Evolutionary conservation across 352 stramenopile species (phyloP), one percentile per base, ranked within the genome.

Genomic region (Aphanomyces invadans): DNA sequence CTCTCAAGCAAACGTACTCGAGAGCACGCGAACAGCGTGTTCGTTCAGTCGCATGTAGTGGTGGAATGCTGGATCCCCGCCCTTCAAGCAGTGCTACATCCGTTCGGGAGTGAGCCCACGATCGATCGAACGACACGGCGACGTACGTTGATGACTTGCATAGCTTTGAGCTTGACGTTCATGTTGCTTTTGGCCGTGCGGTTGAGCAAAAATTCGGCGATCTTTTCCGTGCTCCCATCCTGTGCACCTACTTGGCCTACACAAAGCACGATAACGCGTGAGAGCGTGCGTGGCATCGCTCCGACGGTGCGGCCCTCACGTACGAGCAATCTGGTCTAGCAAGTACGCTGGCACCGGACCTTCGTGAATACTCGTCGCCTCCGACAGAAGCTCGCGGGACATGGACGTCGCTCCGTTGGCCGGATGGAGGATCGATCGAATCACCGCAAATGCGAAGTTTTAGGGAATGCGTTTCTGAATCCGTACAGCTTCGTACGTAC

Each of bases 301-400:
- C 36, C 36, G 36, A n/a, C 36, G 12, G 4, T 36, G 4, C 10
- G 5, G n/a, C 21, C 4, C 4, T 5, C 7, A 48, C 80, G 56
- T 73, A 92, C 86, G 76, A 10, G 80, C 77, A 45, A 92, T 91
- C 70, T 94, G 78, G 68, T 90, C 80, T 81, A 94, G 89, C 52
- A 94, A 74, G 49, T 94, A 94, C 42, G 86, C 76, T 39, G 86
- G 79, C 69, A 92, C 86, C 33, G 83, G 74, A 1, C 79, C 86
- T 62, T 94, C 86, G 62, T 94, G 86, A 12, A 94, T 74, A 70
- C 79, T 94, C 66, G 86, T 92, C 68, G 80, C 83, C 71, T 94
- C 86, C 10, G 81, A 79, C 59, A 94, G 70, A 52, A 79, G 69
- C 73, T 91, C 81, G 46, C 86, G 78, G 71, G 91, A 92, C 85